Evolutionary conservation across 163 green algal genomes (phyloP), one percentile per base, ranked within the genome.

Genomic region (Scenedesmus sp.): DNA sequence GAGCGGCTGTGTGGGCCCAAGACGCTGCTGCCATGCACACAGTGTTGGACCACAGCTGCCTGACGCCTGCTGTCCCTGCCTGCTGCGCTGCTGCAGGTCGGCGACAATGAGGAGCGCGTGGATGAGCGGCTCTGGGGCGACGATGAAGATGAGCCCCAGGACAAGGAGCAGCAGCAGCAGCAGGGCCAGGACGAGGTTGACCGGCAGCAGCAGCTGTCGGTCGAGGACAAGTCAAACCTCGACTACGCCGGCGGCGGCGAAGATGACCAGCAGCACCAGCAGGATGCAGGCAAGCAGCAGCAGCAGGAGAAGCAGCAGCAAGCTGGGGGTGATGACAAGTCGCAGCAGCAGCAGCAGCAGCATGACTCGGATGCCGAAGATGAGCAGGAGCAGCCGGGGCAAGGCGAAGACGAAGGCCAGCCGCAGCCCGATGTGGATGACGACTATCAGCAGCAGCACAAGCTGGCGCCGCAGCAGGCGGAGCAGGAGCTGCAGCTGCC

Each of bases 1-100:
- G 97, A 99, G 96, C 94, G 94, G 83, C 89, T 99, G 92, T 99
- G n/a, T n/a, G n/a, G n/a, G n/a, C n/a, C n/a, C n/a, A n/a, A n/a
- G n/a, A n/a, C n/a, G n/a, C n/a, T n/a, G n/a, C n/a, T n/a, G n/a
- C n/a, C n/a, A n/a, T n/a, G n/a, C n/a, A n/a, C n/a, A n/a, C n/a
- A n/a, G n/a, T n/a, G n/a, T n/a, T n/a, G n/a, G n/a, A n/a, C n/a
- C n/a, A n/a, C n/a, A n/a, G n/a, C n/a, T n/a, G n/a, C n/a, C n/a
- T n/a, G n/a, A n/a, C n/a, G n/a, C n/a, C n/a, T n/a, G n/a, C n/a
- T n/a, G n/a, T n/a, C n/a, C n/a, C n/a, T n/a, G n/a, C n/a, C n/a
- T n/a, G n/a, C n/a, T n/a, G n/a, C n/a, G n/a, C n/a, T n/a, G n/a
- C n/a, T n/a, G n/a, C n/a, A 96, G 46, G 93, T 94, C 26, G 97